Evolutionary conservation across 257 asterid genomes (phyloP).

Genomic region (Jasminum sambac): DNA sequence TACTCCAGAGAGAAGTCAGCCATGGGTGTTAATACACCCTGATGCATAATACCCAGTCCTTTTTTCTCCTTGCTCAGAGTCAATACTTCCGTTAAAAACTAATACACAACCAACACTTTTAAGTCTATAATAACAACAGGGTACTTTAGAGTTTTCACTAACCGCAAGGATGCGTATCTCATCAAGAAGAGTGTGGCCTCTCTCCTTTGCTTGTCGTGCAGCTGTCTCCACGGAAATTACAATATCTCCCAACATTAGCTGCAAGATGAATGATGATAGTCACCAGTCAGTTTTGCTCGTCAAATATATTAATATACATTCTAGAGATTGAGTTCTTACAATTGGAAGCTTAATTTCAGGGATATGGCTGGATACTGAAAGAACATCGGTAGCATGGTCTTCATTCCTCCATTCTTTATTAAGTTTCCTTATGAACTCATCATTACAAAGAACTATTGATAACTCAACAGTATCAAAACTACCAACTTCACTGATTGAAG

Average conservation of each 20-base stretch:
- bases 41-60: too few relatives aligned
- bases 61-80: too few relatives aligned
- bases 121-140: not conserved
- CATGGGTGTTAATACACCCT: conserved; percentile 9
- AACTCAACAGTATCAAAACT: conserved; percentile 78
- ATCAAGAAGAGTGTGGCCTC: conserved; percentile 87
- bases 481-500: conserved; percentile 59
- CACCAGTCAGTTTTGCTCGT: conserved; percentile 33
- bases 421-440: conserved; percentile 73
- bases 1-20: conserved; percentile 18
- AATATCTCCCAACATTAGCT: conserved; percentile 96
- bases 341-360: conserved; percentile 86
- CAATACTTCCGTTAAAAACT: not conserved
- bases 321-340: conserved; percentile 46
- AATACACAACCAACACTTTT: not conserved
- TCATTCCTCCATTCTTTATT: conserved; percentile 97
- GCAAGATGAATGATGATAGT: conserved; percentile 33
- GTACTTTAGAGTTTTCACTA: conserved; percentile 31
- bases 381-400: conserved; percentile 92
- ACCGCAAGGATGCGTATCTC: conserved; percentile 96
- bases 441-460: conserved; percentile 91
- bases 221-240: conserved; percentile 98
- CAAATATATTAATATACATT: conserved; percentile 5
- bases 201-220: conserved; percentile 90
- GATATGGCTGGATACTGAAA: conserved; percentile 95